Evolutionary conservation across 2,329 filamentous ascomycete species (phyloP), one percentile per base, ranked within the genome.

Genomic region (Aureobasidium leucospermi): DNA sequence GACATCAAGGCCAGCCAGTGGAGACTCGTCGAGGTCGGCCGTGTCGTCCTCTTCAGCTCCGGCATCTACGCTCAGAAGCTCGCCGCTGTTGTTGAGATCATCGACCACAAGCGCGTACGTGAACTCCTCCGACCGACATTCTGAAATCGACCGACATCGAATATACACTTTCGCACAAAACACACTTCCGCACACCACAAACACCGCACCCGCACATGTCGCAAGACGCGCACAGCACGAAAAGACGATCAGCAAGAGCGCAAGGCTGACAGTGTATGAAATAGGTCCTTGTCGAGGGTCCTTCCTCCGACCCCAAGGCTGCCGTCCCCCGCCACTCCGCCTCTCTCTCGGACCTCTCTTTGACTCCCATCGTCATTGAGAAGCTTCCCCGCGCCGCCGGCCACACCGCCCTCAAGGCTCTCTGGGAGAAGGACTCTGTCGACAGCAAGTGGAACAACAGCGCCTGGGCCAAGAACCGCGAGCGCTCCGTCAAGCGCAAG

Each of bases 81-180:
- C 72, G 95, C 92, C 73, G 82, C 87, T 73, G 93, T 99, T 75
- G 91, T 96, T 80, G 93, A 99, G 87, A 97, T 99, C 80, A 94
- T 99, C 82, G 94, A 99, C 82, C 93, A 99, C 88, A 96, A 96
- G 86, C 91, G 94, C 81, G 94, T 99, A 96, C 77, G 94, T 90
- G 47, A 36, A n/a, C 29, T 16, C 34, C 13, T 46, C 31, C 52
- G 28, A 42, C 7, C 52, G 29, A 42, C 23, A 39, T 8, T 34
- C 43, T 32, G 43, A 47, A 31, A 53, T 9, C 52, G 52, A 28
- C 11, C 52, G 52, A 56, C 13, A 45, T 46, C 41, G 41, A 56
- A 56, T 38, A 28, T 6, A 34, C 52, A 36, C 52, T n/a, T 28
- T 31, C 52, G 41, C 41, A 56, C 39, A 56, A 55, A 56, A 16